These are phyloP conservation scores for Termitomyces sp. DNA, from an alignment of 768 basidiomycete genomes.

Conservation along the genomic window DNA sequence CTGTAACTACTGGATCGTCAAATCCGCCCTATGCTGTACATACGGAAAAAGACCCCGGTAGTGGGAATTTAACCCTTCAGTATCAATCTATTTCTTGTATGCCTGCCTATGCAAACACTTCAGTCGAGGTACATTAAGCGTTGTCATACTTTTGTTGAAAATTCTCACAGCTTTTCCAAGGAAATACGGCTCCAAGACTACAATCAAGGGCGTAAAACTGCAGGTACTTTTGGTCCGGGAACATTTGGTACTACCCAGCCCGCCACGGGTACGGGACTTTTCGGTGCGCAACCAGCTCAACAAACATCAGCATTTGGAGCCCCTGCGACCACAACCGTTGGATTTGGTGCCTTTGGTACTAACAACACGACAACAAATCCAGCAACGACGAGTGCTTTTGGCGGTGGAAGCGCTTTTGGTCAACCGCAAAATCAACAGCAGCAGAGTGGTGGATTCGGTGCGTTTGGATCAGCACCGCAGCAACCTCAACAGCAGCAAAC, in stretches of 20 bases:
- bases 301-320: slow-evolving; percentile 36
- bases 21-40: slow-evolving; percentile 57
- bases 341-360: slow-evolving; percentile 40
- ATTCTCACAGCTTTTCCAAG: slow-evolving; percentile 25
- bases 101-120: slow-evolving; percentile 71
- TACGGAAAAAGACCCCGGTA: slow-evolving; percentile 60
- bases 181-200: slow-evolving; percentile 79
- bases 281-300: slow-evolving; percentile 42
- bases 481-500: slow-evolving; percentile 25
- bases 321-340: slow-evolving; percentile 24
- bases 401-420: slow-evolving; percentile 53
- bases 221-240: slow-evolving; percentile 52
- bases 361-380: slow-evolving; percentile 19
- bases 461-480: slow-evolving; percentile 17
- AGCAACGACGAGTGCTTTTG: slow-evolving; percentile 30
- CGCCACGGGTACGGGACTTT: slow-evolving; percentile 27
- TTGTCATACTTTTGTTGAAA: slow-evolving; percentile 2
- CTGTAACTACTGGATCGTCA: slow-evolving; percentile 64
- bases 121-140: slow-evolving; percentile 56
- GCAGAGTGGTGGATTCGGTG: slow-evolving; percentile 22
- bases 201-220: slow-evolving; percentile 66
- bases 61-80: slow-evolving; percentile 43
- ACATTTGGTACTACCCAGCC: slow-evolving; percentile 42
- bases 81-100: slow-evolving; percentile 83
- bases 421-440: slow-evolving; percentile 31